Base-by-base conservation (phyloP, 495 filamentous ascomycete genomes). In the Talaromyces trachyspermus region DNA sequence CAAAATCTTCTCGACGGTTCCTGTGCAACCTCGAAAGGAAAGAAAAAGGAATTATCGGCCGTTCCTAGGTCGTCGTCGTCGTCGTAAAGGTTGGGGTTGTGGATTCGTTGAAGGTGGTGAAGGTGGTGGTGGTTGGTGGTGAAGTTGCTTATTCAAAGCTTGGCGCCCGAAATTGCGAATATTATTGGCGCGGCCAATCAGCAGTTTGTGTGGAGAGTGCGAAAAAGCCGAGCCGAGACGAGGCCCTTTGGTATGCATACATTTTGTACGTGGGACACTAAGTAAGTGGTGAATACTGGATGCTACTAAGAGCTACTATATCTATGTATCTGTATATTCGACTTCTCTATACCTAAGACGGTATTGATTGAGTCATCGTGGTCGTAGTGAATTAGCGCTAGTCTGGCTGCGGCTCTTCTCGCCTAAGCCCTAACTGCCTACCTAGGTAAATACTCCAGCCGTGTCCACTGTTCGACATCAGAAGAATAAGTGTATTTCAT, bases 341-440 rank as follows among this genome's bases (percentile, higher is more conserved):
- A n/a, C n/a, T n/a, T n/a, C n/a, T n/a, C n/a, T n/a, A n/a, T n/a
- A n/a, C n/a, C n/a, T n/a, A n/a, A 30, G 27, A 30, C 27, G 27
- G 27, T 15, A n/a, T n/a, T n/a, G n/a, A n/a, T n/a, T n/a, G n/a
- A n/a, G n/a, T n/a, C n/a, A n/a, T n/a, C n/a, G n/a, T n/a, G n/a
- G n/a, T n/a, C n/a, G n/a, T 26, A 20, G 12, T 24, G 39, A 42
- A 42, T 26, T 24, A n/a, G 14, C 26, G 39, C 39, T 14, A 42
- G 20, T n/a, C n/a, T 22, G 23, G 15, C 19, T 55, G 57, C 53
- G 60, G 57, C 50, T 55, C 61, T 64, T 20, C 49, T 51, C 67
- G 67, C 65, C 65, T 70, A 70, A 70, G 67, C 65, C 67, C 67
- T 69, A 70, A 69, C 52, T 25, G 29, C 43, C 43, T n/a, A 27